Percentiles rank a stretch among this genome's conserved stretches.
phyloP scores from a whole-genome alignment of 2,329 filamentous ascomycete species.

The Colletotrichum truncatum region DNA sequence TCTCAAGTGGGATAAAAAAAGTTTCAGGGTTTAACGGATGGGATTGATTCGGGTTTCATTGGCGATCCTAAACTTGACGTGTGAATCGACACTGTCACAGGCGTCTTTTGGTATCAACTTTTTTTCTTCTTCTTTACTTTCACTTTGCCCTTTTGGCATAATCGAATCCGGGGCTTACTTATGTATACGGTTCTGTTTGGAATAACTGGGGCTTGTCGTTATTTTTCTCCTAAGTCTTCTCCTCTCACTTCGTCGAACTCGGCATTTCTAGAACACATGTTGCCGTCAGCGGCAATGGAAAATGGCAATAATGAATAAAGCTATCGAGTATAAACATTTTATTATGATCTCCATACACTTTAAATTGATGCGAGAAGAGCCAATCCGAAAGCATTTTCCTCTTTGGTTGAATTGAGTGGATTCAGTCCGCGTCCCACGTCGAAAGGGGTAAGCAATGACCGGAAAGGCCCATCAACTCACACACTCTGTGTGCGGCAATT shows the following conservation, averaged over 20 bases:
- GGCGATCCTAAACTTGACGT: neutral
- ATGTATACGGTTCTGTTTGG: too few relatives aligned
- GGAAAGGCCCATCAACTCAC: neutral
- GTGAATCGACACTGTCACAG: neutral
- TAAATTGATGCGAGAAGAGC: neutral
- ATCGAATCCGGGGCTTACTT: too few relatives aligned
- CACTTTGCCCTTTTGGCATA: too few relatives aligned
- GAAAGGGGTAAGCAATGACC: neutral
- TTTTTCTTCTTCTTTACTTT: too few relatives aligned
- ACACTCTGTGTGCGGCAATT: neutral
- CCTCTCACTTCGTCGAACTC: neutral
- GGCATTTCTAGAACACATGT: neutral
- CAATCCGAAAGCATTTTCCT: neutral
- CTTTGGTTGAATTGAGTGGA: neutral
- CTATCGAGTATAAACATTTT: neutral
- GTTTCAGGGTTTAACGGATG: neutral
- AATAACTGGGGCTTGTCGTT: neutral
- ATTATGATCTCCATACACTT: neutral
- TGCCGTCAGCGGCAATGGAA: neutral
- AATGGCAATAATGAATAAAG: neutral
- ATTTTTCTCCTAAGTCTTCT: neutral
- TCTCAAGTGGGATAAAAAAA: constrained; percentile 3
- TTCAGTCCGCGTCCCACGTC: neutral
- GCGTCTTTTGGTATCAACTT: neutral
- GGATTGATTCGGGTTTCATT: neutral